These are phyloP conservation scores for Penicillium flavigenum DNA, from an alignment of 495 filamentous ascomycete species.

Conservation along the genomic window DNA sequence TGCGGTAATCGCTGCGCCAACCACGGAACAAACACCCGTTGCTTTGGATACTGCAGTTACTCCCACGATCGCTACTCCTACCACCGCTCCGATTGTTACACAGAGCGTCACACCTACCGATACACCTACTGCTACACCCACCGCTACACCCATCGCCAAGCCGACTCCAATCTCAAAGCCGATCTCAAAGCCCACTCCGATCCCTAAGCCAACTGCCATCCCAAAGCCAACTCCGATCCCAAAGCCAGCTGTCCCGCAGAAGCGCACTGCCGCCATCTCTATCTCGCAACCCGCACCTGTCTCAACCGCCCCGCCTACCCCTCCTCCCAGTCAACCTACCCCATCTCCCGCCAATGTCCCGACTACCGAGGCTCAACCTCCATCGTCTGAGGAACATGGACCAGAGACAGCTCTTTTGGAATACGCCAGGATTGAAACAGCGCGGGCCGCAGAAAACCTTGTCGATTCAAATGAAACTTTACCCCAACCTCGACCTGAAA, in stretches of 20 bases:
- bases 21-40: constrained; percentile 17
- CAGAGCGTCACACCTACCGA: background rate
- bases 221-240: background rate
- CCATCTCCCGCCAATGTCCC: background rate
- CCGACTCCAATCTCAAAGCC: constrained; percentile 11
- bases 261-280: constrained; percentile 3
- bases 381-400: constrained; percentile 3
- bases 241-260: background rate
- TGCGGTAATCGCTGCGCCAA: constrained; percentile 9
- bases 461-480: constrained; percentile 1
- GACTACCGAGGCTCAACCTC: constrained; percentile 2
- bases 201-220: background rate
- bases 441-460: constrained; percentile 3
- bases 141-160: constrained; percentile 11
- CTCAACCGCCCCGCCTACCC: constrained; percentile 3
- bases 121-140: constrained; percentile 10
- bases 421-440: constrained; percentile 5
- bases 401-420: constrained; percentile 9
- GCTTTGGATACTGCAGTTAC: constrained; percentile 20
- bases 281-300: constrained; percentile 10
- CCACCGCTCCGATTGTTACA: background rate
- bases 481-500: background rate
- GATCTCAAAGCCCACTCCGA: background rate
- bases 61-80: constrained; percentile 32
- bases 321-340: constrained; percentile 3